phyloP scores from a whole-genome alignment of 148 eudicot species.

The Salicornia ramosissima region DNA sequence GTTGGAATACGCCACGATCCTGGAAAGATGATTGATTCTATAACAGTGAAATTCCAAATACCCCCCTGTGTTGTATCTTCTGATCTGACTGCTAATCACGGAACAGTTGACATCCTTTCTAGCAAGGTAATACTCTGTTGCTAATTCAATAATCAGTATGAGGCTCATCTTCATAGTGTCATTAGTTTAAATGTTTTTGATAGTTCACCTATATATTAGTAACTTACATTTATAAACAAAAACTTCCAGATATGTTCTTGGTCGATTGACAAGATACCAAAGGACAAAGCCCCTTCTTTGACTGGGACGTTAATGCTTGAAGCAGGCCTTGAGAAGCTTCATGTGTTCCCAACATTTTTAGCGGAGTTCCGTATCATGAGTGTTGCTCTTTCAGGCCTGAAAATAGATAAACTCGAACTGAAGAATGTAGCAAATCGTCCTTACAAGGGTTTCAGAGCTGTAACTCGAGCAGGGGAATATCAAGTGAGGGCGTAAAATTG shows the following conservation, averaged over 20 bases:
- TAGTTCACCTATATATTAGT: background rate
- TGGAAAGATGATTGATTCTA: slow-evolving; percentile 80
- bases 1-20: slow-evolving; percentile 85
- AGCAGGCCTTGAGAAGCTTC: slow-evolving; percentile 65
- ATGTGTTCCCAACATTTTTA: slow-evolving; percentile 73
- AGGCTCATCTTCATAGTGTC: background rate
- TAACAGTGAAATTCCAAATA: slow-evolving; percentile 64
- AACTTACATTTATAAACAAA: slow-evolving; percentile 1
- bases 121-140: slow-evolving; percentile 51
- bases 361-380: slow-evolving; percentile 81
- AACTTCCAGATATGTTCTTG: slow-evolving; percentile 68
- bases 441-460: slow-evolving; percentile 88
- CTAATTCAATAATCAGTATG: background rate
- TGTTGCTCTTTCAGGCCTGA: slow-evolving; percentile 80
- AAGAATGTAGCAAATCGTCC: slow-evolving; percentile 63
- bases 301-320: slow-evolving; percentile 68
- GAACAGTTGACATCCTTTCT: slow-evolving; percentile 77
- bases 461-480: slow-evolving; percentile 68
- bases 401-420: slow-evolving; percentile 65
- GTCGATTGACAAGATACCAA: slow-evolving; percentile 73
- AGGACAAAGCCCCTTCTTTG: slow-evolving; percentile 88
- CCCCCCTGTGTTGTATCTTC: slow-evolving; percentile 70
- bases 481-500: slow-evolving; percentile 65
- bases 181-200: background rate
- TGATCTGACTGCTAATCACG: slow-evolving; percentile 78